These are phyloP conservation scores for Myrmaecium sp. DNA, from an alignment of 2,329 filamentous ascomycete species.

Conservation along the genomic window DNA sequence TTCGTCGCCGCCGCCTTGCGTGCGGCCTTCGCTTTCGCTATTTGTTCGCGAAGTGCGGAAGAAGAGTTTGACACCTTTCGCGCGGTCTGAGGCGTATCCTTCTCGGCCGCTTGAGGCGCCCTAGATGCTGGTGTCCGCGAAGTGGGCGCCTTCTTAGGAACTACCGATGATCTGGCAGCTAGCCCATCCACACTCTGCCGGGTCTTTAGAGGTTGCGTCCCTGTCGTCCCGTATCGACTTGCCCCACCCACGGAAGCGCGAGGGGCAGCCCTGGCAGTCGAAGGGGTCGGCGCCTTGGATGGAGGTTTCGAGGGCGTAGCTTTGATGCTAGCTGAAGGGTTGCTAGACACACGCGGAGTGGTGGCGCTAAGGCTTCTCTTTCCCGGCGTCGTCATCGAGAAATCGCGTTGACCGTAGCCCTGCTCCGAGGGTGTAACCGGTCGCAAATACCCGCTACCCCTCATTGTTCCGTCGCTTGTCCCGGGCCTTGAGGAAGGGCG, in stretches of 20 bases:
- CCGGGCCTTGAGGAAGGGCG: no score
- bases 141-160: slow-evolving; percentile 15
- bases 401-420: no score
- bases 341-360: slow-evolving; percentile 8
- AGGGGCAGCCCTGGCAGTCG: slow-evolving; percentile 16
- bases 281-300: no score
- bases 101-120: no score
- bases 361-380: slow-evolving; percentile 20
- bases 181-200: no score
- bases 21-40: slow-evolving; percentile 80
- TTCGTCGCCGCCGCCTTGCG: slow-evolving; percentile 22
- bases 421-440: slow-evolving; percentile 16
- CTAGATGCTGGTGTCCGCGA: slow-evolving; percentile 8
- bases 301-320: no score
- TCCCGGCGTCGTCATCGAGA: slow-evolving; percentile 19
- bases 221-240: no score
- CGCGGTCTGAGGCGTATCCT: slow-evolving; percentile 9
- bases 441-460: slow-evolving; percentile 7
- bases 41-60: slow-evolving; percentile 67
- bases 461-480: slow-evolving; percentile 24
- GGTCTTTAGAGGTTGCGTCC: no score
- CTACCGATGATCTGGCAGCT: no score
- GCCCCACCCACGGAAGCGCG: no score
- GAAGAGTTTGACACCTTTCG: slow-evolving; percentile 51
- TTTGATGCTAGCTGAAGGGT: no score